phyloP scores from a whole-genome alignment of 2,329 filamentous ascomycete genomes.

The Scedosporium dehoogii region DNA sequence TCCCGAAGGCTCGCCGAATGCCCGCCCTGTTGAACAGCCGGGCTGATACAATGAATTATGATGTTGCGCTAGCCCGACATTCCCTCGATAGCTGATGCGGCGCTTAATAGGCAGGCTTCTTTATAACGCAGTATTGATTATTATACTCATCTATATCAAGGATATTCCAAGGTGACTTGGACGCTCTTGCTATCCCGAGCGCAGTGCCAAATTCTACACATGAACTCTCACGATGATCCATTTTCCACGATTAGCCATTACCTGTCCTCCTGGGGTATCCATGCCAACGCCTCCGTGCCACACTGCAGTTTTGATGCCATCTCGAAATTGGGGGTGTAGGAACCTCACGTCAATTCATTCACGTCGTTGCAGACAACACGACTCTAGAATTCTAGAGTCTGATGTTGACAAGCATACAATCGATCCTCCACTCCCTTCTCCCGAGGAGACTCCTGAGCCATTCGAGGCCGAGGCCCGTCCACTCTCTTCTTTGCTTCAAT shows the following conservation, averaged over 20 bases:
- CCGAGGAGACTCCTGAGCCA: slow-evolving; percentile 79
- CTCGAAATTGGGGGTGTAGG: neutral
- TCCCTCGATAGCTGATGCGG: too few species aligned
- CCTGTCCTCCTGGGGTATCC: neutral
- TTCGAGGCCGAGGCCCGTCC: slow-evolving; percentile 71
- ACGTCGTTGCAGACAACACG: neutral
- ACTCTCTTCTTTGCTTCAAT: slow-evolving; percentile 46
- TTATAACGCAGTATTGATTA: neutral
- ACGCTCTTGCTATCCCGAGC: neutral
- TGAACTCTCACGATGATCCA: neutral
- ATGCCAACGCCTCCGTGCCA: neutral
- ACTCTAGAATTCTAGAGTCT: slow-evolving; percentile 40
- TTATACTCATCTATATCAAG: neutral
- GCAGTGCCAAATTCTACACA: neutral
- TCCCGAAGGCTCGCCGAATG: too few species aligned
- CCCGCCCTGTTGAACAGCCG: too few species aligned
- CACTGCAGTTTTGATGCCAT: neutral
- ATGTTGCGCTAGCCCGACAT: neutral
- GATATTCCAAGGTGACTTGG: slow-evolving; percentile 1
- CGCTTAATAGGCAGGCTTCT: neutral
- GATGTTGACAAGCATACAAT: slow-evolving; percentile 83
- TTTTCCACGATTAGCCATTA: neutral
- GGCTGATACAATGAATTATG: neutral
- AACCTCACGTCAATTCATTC: neutral
- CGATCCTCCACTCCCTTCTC: slow-evolving; percentile 78